phyloP scores from a whole-genome alignment of 371 early-diverging fungal species.

The Mortierella sp. region DNA sequence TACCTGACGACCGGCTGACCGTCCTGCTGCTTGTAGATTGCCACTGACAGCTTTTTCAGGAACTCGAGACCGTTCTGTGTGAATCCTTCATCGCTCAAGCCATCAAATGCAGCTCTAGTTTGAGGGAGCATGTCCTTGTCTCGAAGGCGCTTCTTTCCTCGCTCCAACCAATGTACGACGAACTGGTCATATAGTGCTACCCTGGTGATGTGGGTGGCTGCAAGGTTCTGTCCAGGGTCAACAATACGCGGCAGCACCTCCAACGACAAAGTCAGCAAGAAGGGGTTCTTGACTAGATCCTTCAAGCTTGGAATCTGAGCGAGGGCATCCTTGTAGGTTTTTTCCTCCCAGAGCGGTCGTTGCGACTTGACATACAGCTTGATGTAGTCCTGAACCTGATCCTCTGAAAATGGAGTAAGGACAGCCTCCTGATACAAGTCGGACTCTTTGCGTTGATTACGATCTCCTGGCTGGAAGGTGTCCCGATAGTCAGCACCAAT shows the following conservation, averaged over 20 bases:
- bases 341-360: not conserved
- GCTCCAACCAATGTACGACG: slow-evolving; percentile 4
- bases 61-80: not conserved
- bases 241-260: not conserved
- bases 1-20: too few relatives aligned
- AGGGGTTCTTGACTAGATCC: slow-evolving; percentile 1
- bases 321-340: not conserved
- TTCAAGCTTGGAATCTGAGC: not conserved
- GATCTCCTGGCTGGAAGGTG: slow-evolving; percentile 3
- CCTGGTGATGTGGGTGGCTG: not conserved
- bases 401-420: slow-evolving; percentile 1
- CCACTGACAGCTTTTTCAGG: too few relatives aligned
- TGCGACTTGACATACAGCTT: not conserved
- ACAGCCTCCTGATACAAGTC: slow-evolving; percentile 7
- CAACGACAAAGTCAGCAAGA: not conserved
- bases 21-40: too few relatives aligned
- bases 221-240: not conserved
- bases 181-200: not conserved
- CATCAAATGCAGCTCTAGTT: not conserved
- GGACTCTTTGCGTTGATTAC: not conserved
- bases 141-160: not conserved
- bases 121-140: not conserved
- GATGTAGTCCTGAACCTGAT: slow-evolving; percentile 8
- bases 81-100: slow-evolving; percentile 2
- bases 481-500: not conserved